Percentiles rank a stretch among this genome's conserved stretches.
These are phyloP conservation scores for Pythium aphanidermatum DNA, from an alignment of 352 stramenopile species.

Conservation along the genomic window DNA sequence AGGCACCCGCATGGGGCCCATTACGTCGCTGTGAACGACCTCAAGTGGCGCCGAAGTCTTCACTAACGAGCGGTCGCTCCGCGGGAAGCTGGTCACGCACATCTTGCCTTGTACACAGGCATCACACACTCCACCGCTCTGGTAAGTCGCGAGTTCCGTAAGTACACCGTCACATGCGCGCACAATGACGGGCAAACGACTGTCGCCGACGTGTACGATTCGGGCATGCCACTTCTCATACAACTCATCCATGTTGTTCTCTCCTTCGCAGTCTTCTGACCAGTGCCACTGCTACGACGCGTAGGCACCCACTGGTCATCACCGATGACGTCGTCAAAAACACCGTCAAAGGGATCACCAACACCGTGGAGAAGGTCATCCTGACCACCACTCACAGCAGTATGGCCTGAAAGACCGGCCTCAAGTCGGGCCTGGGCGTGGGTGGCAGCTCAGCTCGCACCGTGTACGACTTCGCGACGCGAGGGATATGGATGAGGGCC, in stretches of 20 bases:
- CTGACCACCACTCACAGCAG: too few relatives aligned
- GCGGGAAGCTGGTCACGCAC: background rate
- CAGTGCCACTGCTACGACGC: too few relatives aligned
- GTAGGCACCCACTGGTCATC: background rate
- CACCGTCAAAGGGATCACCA: too few relatives aligned
- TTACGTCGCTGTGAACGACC: constrained; percentile 15
- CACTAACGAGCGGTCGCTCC: background rate
- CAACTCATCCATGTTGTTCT: background rate
- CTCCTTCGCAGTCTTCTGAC: background rate
- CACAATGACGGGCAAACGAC: background rate
- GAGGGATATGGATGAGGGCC: background rate
- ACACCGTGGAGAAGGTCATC: too few relatives aligned
- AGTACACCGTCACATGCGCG: background rate
- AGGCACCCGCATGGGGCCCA: constrained; percentile 3
- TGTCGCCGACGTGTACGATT: constrained; percentile 1
- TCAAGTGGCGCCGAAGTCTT: constrained; percentile 7
- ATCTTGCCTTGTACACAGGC: constrained; percentile 11
- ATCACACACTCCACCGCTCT: background rate
- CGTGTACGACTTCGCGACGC: constrained; percentile 3
- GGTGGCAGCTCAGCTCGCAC: background rate
- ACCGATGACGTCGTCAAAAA: constrained; percentile 1
- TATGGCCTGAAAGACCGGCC: too few relatives aligned
- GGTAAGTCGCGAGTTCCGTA: background rate
- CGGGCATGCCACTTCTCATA: constrained; percentile 6
- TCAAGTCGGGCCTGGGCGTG: too few relatives aligned